These are phyloP conservation scores for Trypanosoma mega DNA, from an alignment of 208 protist genomes.

Conservation along the genomic window DNA sequence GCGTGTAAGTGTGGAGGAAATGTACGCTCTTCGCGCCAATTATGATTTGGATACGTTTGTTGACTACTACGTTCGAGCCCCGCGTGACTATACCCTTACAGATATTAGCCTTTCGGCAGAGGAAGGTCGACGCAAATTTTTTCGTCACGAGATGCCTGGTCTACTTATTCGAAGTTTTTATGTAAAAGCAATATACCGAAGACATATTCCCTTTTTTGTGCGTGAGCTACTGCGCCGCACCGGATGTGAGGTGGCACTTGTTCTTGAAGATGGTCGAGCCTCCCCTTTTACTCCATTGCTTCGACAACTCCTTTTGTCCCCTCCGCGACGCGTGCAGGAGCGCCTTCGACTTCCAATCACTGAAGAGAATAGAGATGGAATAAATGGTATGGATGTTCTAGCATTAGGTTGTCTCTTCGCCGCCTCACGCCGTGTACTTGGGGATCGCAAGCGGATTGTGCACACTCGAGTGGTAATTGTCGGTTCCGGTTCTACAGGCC, in stretches of 20 bases:
- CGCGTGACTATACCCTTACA: constrained; percentile 63
- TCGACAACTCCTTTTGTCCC: constrained; percentile 37
- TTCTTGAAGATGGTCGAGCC: constrained; percentile 37
- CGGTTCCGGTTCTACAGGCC: constrained; percentile 77
- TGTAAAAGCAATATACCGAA: constrained; percentile 56
- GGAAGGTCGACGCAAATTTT: constrained; percentile 41
- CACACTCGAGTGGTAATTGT: constrained; percentile 85
- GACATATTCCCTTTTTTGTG: constrained; percentile 74
- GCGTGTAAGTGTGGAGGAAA: constrained; percentile 46
- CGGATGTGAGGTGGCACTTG: constrained; percentile 43
- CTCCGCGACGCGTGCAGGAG: constrained; percentile 76
- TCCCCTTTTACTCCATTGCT: constrained; percentile 41
- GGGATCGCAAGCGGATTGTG: constrained; percentile 75
- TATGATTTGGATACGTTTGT: constrained; percentile 86
- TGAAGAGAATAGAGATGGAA: neutral
- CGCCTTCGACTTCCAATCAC: neutral
- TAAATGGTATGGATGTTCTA: constrained; percentile 14
- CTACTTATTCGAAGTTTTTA: constrained; percentile 73
- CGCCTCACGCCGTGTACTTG: constrained; percentile 66
- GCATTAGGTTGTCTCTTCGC: constrained; percentile 69
- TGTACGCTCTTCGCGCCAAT: constrained; percentile 85
- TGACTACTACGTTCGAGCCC: constrained; percentile 57
- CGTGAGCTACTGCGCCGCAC: constrained; percentile 70
- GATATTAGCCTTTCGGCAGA: constrained; percentile 47
- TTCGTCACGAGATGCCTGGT: constrained; percentile 40